Percentiles rank a stretch among this genome's conserved stretches.
phyloP scores from a whole-genome alignment of 2,329 filamentous ascomycete species.

The Aspergillus caelatus region DNA sequence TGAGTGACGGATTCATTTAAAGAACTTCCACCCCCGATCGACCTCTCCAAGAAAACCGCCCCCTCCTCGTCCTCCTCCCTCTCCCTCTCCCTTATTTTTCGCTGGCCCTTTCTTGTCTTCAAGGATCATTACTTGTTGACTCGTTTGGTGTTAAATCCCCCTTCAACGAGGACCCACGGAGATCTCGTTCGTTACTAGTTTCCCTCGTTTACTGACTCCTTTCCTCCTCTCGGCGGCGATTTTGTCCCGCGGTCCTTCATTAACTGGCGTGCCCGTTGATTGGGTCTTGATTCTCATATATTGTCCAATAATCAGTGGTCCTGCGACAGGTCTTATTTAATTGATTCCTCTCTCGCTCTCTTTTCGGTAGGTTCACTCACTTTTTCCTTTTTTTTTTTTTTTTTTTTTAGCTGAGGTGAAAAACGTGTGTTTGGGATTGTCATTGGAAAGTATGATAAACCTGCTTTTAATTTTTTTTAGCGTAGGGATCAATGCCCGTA shows the following conservation, averaged over 20 bases:
- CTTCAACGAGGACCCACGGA: neutral
- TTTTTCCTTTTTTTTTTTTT: neutral
- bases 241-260: constrained; percentile 19
- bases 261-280: constrained; percentile 17
- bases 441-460: too few relatives aligned
- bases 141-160: neutral
- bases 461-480: too few relatives aligned
- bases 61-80: constrained; percentile 4
- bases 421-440: too few relatives aligned
- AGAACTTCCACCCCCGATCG: neutral
- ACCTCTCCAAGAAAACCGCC: neutral
- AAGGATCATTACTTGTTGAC: neutral
- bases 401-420: too few relatives aligned
- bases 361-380: constrained; percentile 7
- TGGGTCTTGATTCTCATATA: constrained; percentile 3
- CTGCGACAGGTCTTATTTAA: constrained; percentile 1
- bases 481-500: too few relatives aligned
- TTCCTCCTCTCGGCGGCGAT: neutral
- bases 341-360: neutral
- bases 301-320: neutral
- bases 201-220: neutral
- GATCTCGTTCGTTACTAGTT: neutral
- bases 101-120: constrained; percentile 9
- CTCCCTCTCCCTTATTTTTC: constrained; percentile 1
- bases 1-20: neutral